These are phyloP conservation scores for Rhododendron simsii DNA, from an alignment of 148 eudicot genomes.

Conservation along the genomic window DNA sequence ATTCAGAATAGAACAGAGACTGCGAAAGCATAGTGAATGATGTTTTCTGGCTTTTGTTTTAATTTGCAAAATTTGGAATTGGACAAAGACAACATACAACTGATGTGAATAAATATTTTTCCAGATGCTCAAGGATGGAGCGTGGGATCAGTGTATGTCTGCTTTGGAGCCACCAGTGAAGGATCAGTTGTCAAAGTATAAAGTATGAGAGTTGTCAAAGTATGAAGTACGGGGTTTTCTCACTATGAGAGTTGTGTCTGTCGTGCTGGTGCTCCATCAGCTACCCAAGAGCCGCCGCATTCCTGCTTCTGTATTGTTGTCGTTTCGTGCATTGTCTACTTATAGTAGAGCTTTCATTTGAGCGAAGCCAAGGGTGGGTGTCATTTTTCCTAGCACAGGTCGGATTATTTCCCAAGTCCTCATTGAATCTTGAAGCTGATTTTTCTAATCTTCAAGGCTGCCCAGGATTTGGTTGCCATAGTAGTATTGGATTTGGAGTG, in stretches of 20 bases:
- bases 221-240: background rate
- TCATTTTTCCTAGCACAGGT: conserved; percentile 9
- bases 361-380: conserved; percentile 1
- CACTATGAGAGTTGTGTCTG: background rate
- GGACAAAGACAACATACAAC: background rate
- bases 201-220: conserved; percentile 33
- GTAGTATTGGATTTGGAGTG: conserved; percentile 5
- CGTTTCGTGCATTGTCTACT: background rate
- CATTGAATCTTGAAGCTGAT: conserved; percentile 17
- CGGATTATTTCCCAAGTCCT: conserved; percentile 4
- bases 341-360: conserved; percentile 5
- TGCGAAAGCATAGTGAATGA: background rate
- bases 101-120: background rate
- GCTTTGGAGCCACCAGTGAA: conserved; percentile 67
- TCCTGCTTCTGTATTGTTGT: background rate
- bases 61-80: background rate
- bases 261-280: background rate
- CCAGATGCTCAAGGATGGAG: conserved; percentile 80
- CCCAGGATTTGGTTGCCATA: conserved; percentile 1
- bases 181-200: conserved; percentile 66
- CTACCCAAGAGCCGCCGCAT: conserved; percentile 3
- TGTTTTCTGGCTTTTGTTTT: background rate
- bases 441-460: conserved; percentile 22
- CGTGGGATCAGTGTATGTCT: conserved; percentile 90
- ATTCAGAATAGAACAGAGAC: background rate